Base-by-base conservation (phyloP, 108 stramenopile species). In the Phaeodactylum tricornutum region DNA sequence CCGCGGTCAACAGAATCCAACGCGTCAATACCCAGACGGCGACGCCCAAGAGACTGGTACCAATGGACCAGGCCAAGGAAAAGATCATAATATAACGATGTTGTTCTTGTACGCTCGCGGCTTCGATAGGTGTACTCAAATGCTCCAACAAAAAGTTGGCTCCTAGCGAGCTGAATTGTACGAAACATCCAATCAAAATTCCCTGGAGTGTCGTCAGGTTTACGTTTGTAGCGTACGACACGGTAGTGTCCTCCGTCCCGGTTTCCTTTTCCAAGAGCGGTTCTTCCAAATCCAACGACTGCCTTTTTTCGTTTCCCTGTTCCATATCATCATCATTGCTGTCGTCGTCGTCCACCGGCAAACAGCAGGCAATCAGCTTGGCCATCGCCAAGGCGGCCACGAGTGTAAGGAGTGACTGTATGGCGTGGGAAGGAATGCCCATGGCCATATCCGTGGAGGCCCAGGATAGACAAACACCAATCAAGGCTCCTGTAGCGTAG, bases 151-250 rank as follows among this genome's bases (percentile, higher is more conserved):
- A 16, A 28, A 50, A 50, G 16, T 28, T 50, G 36, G 49, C 49
- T 4, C 49, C 49, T 17, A 50, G 32, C 9, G 49, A 34, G 27
- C 31, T 34, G 32, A 50, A 50, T 23, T 50, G 49, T n/a, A 50
- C 21, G 33, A 34, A 50, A 37, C 31, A 50, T 3, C 49, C 49
- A 50, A 50, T 21, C 29, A 50, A 34, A 9, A 50, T 15, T 14
- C 49, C 49, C n/a, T n/a, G n/a, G n/a, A n/a, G n/a, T n/a, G n/a
- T n/a, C 9, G 22, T 34, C 3, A 50, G 6, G 39, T 41, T 5
- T 6, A 41, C 14, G 6, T 41, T 14, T n/a, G n/a, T n/a, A n/a
- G n/a, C n/a, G n/a, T n/a, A n/a, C n/a, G n/a, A n/a, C 19, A 5
- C 14, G 4, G 4, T 20, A 5, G 5, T 41, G 5, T 41, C 39